A percentile compares a stretch with the other conserved stretches of the same genome.
phyloP scores from a whole-genome alignment of 2,329 filamentous ascomycete species.

The Delphinella strobiligena region DNA sequence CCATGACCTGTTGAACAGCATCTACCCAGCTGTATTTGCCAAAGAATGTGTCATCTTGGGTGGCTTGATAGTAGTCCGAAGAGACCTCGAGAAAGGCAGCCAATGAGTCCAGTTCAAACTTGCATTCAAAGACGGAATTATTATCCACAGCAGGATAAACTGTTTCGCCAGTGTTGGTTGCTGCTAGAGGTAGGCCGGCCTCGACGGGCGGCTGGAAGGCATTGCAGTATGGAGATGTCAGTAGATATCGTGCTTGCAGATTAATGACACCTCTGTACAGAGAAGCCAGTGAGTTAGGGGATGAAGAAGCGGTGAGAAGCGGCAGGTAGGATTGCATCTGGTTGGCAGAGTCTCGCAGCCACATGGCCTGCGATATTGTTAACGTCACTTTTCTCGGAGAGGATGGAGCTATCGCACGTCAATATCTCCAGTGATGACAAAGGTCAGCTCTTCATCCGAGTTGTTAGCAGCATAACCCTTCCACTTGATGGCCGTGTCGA shows the following conservation, averaged over 20 bases:
- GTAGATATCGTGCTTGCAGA: conserved; percentile 56
- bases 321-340: conserved; percentile 60
- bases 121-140: conserved; percentile 38
- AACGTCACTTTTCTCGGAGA: conserved; percentile 21
- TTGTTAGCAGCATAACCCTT: conserved; percentile 47
- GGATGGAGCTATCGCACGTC: background rate
- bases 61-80: conserved; percentile 36
- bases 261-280: conserved; percentile 62
- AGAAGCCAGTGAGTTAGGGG: conserved; percentile 49
- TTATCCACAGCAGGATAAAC: conserved; percentile 33
- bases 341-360: conserved; percentile 46
- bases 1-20: conserved; percentile 32
- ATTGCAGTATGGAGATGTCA: conserved; percentile 45
- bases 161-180: conserved; percentile 25
- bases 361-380: conserved; percentile 33
- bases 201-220: conserved; percentile 40
- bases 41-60: conserved; percentile 37
- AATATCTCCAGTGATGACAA: conserved; percentile 43
- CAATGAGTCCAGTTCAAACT: conserved; percentile 42
- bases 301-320: conserved; percentile 43
- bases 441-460: conserved; percentile 50
- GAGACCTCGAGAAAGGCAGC: conserved; percentile 40
- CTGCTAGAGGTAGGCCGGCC: conserved; percentile 31
- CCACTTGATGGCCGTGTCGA: conserved; percentile 63
- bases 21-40: conserved; percentile 33